These are phyloP conservation scores for Tylopilus sp. DNA, from an alignment of 768 basidiomycete genomes.

Conservation along the genomic window DNA sequence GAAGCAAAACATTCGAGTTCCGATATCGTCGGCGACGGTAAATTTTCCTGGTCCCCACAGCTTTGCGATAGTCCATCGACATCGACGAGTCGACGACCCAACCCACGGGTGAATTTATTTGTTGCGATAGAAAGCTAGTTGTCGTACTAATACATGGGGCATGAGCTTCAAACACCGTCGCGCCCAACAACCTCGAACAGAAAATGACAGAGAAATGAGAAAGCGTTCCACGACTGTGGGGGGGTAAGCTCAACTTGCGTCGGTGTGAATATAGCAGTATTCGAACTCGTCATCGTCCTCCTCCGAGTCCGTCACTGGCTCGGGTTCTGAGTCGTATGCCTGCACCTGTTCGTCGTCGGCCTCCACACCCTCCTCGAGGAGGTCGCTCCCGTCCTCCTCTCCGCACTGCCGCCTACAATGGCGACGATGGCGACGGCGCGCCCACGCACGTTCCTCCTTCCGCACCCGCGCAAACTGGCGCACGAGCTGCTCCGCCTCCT, in stretches of 20 bases:
- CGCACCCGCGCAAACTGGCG: constrained; percentile 19
- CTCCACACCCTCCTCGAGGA: neutral
- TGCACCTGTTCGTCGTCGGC: constrained; percentile 9
- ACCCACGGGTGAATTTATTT: neutral
- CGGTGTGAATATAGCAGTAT: constrained; percentile 18
- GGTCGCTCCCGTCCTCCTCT: neutral
- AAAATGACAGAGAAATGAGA: neutral
- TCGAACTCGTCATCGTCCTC: constrained; percentile 25
- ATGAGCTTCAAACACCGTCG: neutral
- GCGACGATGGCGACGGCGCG: neutral
- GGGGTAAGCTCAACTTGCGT: constrained; percentile 3
- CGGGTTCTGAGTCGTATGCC: constrained; percentile 25
- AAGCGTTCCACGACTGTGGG: neutral
- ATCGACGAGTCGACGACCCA: too few relatives aligned
- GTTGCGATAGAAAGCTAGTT: neutral
- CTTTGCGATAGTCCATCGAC: too few relatives aligned
- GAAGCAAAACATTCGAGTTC: constrained; percentile 3
- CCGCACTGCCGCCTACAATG: neutral
- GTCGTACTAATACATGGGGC: neutral
- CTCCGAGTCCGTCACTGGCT: constrained; percentile 17
- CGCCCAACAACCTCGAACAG: neutral
- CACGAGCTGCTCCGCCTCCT: constrained; percentile 20
- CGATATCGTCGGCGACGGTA: constrained; percentile 3
- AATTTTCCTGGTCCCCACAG: neutral
- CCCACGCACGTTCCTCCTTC: constrained; percentile 22